Evolutionary conservation across 495 filamentous ascomycete species (phyloP).

Genomic region (Clavariopsis aquatica): DNA sequence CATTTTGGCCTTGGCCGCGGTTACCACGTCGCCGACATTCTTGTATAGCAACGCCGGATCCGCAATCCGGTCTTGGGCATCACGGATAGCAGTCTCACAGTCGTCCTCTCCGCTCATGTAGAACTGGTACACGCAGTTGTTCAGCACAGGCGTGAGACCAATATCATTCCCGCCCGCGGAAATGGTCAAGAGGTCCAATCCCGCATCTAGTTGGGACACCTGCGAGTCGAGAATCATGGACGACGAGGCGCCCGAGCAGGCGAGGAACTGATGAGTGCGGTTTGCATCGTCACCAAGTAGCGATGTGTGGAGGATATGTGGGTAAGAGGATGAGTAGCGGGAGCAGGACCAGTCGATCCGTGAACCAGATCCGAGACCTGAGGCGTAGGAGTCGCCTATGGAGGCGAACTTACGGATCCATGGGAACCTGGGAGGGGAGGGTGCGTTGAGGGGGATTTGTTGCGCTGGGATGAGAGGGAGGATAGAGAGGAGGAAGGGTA

Average conservation of each 20-base stretch:
- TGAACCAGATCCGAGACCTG: conserved; percentile 28
- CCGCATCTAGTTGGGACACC: conserved; percentile 6
- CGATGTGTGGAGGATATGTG: conserved; percentile 17
- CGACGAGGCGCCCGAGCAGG: conserved; percentile 30
- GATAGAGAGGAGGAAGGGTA: neutral
- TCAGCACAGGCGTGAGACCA: conserved; percentile 27
- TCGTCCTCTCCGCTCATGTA: conserved; percentile 21
- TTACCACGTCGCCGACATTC: conserved; percentile 16
- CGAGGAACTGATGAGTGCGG: conserved; percentile 26
- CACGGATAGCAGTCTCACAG: conserved; percentile 17
- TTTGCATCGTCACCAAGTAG: conserved; percentile 16
- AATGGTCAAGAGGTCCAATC: conserved; percentile 34
- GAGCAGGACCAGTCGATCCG: conserved; percentile 30
- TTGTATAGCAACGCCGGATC: conserved; percentile 14
- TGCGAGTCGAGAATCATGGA: conserved; percentile 20
- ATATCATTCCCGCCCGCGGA: conserved; percentile 34
- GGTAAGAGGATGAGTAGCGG: conserved; percentile 26
- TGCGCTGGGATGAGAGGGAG: neutral
- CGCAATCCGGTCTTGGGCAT: conserved; percentile 8
- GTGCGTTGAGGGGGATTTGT: conserved; percentile 7
- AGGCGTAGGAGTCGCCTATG: conserved; percentile 34
- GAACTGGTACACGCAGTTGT: conserved; percentile 36
- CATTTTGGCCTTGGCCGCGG: conserved; percentile 17
- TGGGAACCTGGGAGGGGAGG: neutral
- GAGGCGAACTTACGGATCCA: conserved; percentile 32